Base-by-base conservation (phyloP, 176 grass and related monocot species). In the Bromus sterilis region DNA sequence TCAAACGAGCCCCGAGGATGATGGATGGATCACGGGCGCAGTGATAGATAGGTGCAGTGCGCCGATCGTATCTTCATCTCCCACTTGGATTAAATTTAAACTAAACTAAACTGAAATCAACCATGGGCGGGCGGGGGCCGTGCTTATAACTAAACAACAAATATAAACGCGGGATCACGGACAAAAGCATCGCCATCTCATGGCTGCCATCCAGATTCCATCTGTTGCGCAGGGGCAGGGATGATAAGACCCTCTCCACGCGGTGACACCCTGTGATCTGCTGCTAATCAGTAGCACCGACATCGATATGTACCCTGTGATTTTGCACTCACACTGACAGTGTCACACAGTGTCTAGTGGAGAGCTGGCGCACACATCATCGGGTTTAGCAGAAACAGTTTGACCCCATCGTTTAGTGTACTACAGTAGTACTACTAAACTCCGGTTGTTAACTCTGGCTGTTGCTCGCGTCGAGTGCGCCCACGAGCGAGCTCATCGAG, bases 181-280 rank as follows among this genome's bases (percentile, higher is more conserved):
- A 40, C 16, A 82, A 39, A 62, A 12, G 34, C 75, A 36, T 44
- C 80, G 13, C 75, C 56, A 79, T 83, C 74, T 72, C 65, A 75
- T 23, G 7, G 53, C 6, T 48, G 43, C 33, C 67, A 48, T 74
- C 84, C 78, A 88, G 76, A 88, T 75, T 84, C 76, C 69, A 15
- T 80, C 59, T 66, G 75, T 20, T 65, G 56, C 12, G 53, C n/a
- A 3, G 2, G 16, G 11, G 36, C 9, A 61, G 59, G 2, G 59
- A 70, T 20, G 62, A 44, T 3, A 43, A 9, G 79, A 3, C 7
- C 78, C 31, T 11, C 60, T 25, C 79, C 73, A 79, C 66, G 44
- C 23, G 66, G 21, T 30, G 86, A 68, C 86, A 79, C 21, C 75
- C 67, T 79, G 68, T 71, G 53, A 82, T 26, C 49, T 60, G 63